Evolutionary conservation across 1,284 basidiomycete genomes (phyloP), one percentile per base, ranked within the genome.

Genomic region (Sporisorium graminicola): DNA sequence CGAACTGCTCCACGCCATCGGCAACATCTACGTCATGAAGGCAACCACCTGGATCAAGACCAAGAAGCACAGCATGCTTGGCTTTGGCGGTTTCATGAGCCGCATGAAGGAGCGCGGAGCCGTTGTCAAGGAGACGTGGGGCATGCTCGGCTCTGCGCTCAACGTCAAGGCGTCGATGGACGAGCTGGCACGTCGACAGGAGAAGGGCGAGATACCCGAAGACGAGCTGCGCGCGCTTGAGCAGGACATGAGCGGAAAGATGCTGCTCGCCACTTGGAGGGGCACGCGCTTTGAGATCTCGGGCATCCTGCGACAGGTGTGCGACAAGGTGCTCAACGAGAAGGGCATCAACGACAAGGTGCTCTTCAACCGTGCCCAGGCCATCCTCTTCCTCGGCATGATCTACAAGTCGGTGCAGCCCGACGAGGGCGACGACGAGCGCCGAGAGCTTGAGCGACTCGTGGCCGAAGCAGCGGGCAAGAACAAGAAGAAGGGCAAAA

Each of bases 231-330:
- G 91, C 64, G 92, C 92, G 20, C 87, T 99, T 50, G 96, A 98
- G 86, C 91, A 93, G 88, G 97, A 99, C 81, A 90, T 99, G 80
- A 96, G 94, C 18, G 94, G 94, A 68, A 98, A 95, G 88, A 81
- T 84, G 82, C 78, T 82, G 16, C 74, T 82, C 9, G 79, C 80
- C 18, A 81, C 80, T 0, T 82, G 78, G 78, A 65, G 78, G 42
- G 80, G 80, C 31, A 80, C 80, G 18, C 76, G 80, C 42, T 79
- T 77, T 69, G 84, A 85, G 70, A 79, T 85, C 29, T 79, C 62
- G 40, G 66, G 75, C 51, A 80, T 85, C 24, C 66, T 85, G 43
- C 60, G 83, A 16, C 80, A 79, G 46, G 83, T 85, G 4, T 77
- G 78, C 72, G 83, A 85, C 62, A 82, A 79, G 68, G 80, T 85